Base-by-base conservation (phyloP, 305 asterid genomes). In the Ajuga reptans region DNA sequence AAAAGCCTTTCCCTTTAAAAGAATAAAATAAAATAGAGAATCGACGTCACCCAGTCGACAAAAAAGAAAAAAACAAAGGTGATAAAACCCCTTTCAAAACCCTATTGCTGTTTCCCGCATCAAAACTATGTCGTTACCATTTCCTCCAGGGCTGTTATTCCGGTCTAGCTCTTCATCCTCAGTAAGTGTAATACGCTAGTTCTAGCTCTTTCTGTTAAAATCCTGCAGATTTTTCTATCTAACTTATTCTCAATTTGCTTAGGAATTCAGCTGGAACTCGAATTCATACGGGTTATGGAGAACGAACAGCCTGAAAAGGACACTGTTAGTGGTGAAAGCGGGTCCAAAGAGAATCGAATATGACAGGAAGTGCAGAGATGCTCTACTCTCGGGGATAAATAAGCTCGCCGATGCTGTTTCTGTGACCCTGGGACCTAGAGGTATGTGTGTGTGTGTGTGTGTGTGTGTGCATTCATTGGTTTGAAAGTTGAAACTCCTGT, bases 351-450 rank as follows among this genome's bases (percentile, higher is more conserved):
- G 94, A 79, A 84, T 90, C 58, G 88, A 79, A 66, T 88, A 84
- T 71, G 99, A 84, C 34, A 73, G 70, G 43, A 88, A 86, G 51
- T 89, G 96, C 76, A 83, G 96, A 74, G 90, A 82, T 58, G 81
- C 86, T 45, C 81, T 93, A 65, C 90, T 90, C 74, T 80, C 85
- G 52, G 97, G 99, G 43, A 87, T 93, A 75, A 87, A 89, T 81
- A 90, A 90, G 82, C 95, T 90, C 52, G 96, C 97, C 16, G 96
- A 93, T 86, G 95, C 90, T 76, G 97, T 91, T 83, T 86, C 97
- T 51, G 89, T 90, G 53, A 93, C 99, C 17, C 78, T 93, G 58
- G 97, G 99, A 66, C 97, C 97, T 68, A 90, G 76, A 86, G 99
- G 97, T 88, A 34, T 34, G 17, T 34, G 14, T 4, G 24, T 31